phyloP scores from a whole-genome alignment of 176 grass and related monocot genomes.

The Hordeum marinum region DNA sequence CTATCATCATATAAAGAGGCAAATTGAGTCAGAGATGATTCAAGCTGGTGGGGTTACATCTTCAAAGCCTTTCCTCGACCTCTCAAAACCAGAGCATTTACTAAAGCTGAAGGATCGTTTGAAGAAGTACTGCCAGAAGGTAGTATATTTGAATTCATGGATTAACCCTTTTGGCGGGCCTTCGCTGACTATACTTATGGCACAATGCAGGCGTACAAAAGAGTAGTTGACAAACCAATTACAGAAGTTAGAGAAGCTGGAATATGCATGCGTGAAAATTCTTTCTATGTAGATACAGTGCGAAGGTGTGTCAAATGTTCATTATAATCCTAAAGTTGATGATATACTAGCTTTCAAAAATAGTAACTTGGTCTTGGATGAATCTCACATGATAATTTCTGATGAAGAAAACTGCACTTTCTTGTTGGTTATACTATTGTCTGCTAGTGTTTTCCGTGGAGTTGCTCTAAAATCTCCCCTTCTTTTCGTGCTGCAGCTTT shows the following conservation, averaged over 20 bases:
- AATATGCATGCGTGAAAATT: conserved; percentile 99
- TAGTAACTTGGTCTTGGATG: neutral
- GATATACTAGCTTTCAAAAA: neutral
- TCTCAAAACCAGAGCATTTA: conserved; percentile 87
- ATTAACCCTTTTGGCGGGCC: conserved; percentile 1
- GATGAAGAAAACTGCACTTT: neutral
- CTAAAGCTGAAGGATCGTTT: conserved; percentile 91
- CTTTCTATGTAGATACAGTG: conserved; percentile 98
- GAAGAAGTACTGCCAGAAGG: conserved; percentile 98
- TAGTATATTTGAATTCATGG: conserved; percentile 26
- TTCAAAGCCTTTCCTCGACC: conserved; percentile 79
- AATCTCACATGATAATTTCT: neutral
- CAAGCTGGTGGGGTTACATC: conserved; percentile 56
- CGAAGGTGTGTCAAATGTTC: conserved; percentile 52
- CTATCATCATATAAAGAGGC: conserved; percentile 97
- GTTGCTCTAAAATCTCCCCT: conserved; percentile 14
- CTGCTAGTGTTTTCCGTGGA: conserved; percentile 16
- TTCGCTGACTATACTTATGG: conserved; percentile 27
- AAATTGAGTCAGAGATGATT: conserved; percentile 90
- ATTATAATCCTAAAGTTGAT: neutral
- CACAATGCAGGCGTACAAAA: conserved; percentile 84
- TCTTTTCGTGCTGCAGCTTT: conserved; percentile 67
- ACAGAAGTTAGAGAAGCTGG: conserved; percentile 96
- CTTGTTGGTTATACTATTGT: conserved; percentile 4
- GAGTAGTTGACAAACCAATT: conserved; percentile 95